Evolutionary conservation across 371 early-diverging fungal genomes (phyloP).

Genomic region (Fennellomyces sp.): DNA sequence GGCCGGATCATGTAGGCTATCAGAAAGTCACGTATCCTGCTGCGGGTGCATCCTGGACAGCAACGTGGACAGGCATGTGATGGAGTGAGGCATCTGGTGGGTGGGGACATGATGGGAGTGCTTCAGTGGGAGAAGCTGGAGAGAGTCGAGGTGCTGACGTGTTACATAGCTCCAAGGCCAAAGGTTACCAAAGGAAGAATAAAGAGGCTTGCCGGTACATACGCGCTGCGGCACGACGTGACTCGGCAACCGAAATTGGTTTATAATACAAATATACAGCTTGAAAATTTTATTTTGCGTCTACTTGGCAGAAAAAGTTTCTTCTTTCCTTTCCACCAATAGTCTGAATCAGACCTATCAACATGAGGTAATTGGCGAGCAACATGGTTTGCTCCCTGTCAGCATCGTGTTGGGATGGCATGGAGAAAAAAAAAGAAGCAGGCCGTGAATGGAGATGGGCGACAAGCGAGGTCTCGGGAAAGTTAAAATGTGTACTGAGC

Average conservation of each 20-base stretch:
- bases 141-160: slow-evolving; percentile 67
- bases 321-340: slow-evolving; percentile 8
- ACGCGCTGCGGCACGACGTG: no score
- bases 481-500: slow-evolving; percentile 44
- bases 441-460: background rate
- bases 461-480: slow-evolving; percentile 21
- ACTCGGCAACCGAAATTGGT: no score
- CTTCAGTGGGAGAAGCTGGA: slow-evolving; percentile 61
- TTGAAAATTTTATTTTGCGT: no score
- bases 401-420: background rate
- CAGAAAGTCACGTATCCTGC: slow-evolving; percentile 62
- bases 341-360: slow-evolving; percentile 9
- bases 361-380: slow-evolving; percentile 2
- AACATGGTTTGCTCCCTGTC: background rate
- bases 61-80: slow-evolving; percentile 71
- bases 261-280: no score
- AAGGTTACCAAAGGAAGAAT: slow-evolving; percentile 12
- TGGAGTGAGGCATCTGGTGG: slow-evolving; percentile 88
- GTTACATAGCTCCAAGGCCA: slow-evolving; percentile 63
- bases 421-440: background rate
- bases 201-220: no score
- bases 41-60: slow-evolving; percentile 81
- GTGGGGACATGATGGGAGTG: slow-evolving; percentile 75
- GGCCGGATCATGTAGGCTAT: slow-evolving; percentile 56
- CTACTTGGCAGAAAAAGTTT: slow-evolving; percentile 5